These are phyloP conservation scores for Oryza glumipatula DNA, from an alignment of 176 grass and related monocot genomes.

Conservation along the genomic window DNA sequence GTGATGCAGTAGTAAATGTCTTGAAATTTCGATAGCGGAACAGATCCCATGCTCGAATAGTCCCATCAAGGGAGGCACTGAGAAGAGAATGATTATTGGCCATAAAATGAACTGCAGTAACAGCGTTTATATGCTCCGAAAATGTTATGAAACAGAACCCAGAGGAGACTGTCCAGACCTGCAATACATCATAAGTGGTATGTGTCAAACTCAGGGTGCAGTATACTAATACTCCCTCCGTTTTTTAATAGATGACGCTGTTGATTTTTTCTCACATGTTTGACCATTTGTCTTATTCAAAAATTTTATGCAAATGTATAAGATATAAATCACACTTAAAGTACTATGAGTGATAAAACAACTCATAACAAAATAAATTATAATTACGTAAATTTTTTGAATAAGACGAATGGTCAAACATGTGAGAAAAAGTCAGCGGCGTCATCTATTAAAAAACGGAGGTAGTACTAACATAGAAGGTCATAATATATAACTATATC, in stretches of 20 bases:
- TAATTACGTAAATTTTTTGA: too few relatives aligned
- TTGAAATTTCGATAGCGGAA: constrained; percentile 96
- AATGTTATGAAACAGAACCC: constrained; percentile 98
- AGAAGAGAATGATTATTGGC: constrained; percentile 91
- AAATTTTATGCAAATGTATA: too few relatives aligned
- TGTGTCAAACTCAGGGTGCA: background rate
- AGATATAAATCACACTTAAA: too few relatives aligned
- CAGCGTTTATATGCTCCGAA: constrained; percentile 91
- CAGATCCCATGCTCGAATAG: constrained; percentile 90
- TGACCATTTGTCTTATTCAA: too few relatives aligned
- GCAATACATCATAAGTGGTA: constrained; percentile 23
- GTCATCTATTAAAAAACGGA: too few relatives aligned
- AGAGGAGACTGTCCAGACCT: constrained; percentile 95
- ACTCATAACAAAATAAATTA: too few relatives aligned
- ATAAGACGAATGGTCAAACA: too few relatives aligned
- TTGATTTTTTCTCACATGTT: too few relatives aligned
- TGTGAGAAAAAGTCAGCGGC: too few relatives aligned
- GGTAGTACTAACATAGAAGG: background rate
- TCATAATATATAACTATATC: background rate
- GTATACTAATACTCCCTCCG: background rate
- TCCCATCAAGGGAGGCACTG: constrained; percentile 97
- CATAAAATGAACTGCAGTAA: constrained; percentile 95
- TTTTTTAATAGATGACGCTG: too few relatives aligned
- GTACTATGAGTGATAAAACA: too few relatives aligned
- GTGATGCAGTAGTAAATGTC: constrained; percentile 86